Evolutionary conservation across 176 grass and related monocot species (phyloP), one percentile per base, ranked within the genome.

Genomic region (Eremochloa ophiuroides): DNA sequence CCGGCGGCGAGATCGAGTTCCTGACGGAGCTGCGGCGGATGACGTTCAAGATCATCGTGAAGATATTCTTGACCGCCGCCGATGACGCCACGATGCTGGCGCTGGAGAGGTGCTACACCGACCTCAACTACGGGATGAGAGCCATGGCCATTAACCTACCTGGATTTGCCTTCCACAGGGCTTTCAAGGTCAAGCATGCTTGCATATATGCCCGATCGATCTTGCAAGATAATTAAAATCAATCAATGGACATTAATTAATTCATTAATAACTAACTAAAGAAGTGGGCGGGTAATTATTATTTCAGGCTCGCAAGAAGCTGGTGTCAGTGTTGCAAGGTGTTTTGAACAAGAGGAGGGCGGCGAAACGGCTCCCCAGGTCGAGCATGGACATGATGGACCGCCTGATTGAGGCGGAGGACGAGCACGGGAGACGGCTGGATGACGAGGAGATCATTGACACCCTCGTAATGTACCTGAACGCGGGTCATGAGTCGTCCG

Each of bases 131-230:
- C 64, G 94, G 94, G 6, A 70, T 97, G 22, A 80, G 94, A 17
- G 94, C 90, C 55, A 92, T 97, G 92, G 92, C 94, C 37, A 94
- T 97, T 69, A 81, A 97, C 76, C 12, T 97, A 17, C 94, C 94
- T 0, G 94, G 94, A 3, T 97, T 97, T 72, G 87, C 94, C 12
- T 97, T 84, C 79, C 87, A 83, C 79, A 76, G 6, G 51, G 92
- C 94, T 73, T 68, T 68, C 33, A 68, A 68, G 65, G 64, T 67
- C 3, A 51, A 5, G 7, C 4, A 6, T 9, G 0, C 4, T 2
- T 38, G 8, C 33, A 20, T 4, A 4, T 6, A 15, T 46, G 43
- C 14, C 43, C 14, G 33, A 34, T 34, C 37, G 44, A 10, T 37
- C 63, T 66, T 66, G 63, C 17, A 17, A 9, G 9, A n/a, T n/a